Base-by-base conservation (phyloP, 495 filamentous ascomycete species). In the Hyaloscypha hepaticicola region DNA sequence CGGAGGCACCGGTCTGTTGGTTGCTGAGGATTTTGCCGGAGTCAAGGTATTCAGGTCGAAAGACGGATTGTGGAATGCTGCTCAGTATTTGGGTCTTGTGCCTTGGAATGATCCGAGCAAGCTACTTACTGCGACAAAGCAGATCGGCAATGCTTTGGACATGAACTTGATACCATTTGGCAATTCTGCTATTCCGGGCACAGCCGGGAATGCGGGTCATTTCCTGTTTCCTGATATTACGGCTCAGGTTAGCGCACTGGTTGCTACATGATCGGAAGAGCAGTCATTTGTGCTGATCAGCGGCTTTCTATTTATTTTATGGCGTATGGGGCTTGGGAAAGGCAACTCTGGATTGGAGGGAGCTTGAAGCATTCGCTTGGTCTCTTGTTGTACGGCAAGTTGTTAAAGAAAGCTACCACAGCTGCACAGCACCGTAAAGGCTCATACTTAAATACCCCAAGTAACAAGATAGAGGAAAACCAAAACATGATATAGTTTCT, bases 41-140 rank as follows among this genome's bases (percentile, higher is more conserved):
- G 64, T 76, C 21, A 71, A 69, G 55, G 77, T 79, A 58, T 66
- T 78, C 7, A 61, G 73, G 28, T 75, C 74, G 1, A 64, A 68
- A 49, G 69, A 77, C 48, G 70, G 64, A 34, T 68, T 56, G 62
- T 77, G 77, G 77, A 60, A 68, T 56, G 66, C 55, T 7, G 75
- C 76, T 19, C 75, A 79, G 65, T 72, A 75, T 53, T 53, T 76
- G 21, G 76, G 76, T 1, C 66, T 67, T 0, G 70, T 77, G 7
- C 59, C 74, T 2, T 63, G 50, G 49, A 52, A n/a, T 19, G 16
- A n/a, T 31, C 21, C 38, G 14, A 33, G 22, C 19, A 7, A 7
- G 11, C 16, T 51, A 5, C 16, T 29, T 31, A 51, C 41, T 1
- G 59, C 59, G 19, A 3, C 24, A 3, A 27, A n/a, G 8, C 33